These are phyloP conservation scores for Aspergillus aculeatinus DNA, from an alignment of 2,329 filamentous ascomycete species.

Conservation along the genomic window DNA sequence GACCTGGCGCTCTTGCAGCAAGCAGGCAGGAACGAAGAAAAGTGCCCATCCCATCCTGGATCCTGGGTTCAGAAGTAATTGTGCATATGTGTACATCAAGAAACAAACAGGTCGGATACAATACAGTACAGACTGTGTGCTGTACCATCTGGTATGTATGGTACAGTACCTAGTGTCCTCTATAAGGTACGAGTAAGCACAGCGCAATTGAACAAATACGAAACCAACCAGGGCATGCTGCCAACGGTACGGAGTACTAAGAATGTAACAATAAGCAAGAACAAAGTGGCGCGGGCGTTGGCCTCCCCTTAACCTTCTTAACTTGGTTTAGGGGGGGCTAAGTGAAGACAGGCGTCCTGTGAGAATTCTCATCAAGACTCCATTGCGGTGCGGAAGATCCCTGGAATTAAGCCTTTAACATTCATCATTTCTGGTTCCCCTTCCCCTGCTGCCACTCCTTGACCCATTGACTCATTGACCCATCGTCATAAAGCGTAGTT, in stretches of 20 bases:
- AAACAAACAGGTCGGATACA: not conserved
- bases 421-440: not conserved
- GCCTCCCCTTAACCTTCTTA: constrained; percentile 13
- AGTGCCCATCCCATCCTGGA: no score
- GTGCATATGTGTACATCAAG: not conserved
- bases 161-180: not conserved
- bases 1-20: not conserved
- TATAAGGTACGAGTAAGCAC: no score
- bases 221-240: not conserved
- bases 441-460: not conserved
- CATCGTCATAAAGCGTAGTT: constrained; percentile 4
- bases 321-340: not conserved
- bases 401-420: constrained; percentile 19
- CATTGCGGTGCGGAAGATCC: constrained; percentile 14
- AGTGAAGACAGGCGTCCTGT: not conserved
- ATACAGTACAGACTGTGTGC: no score
- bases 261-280: constrained; percentile 5
- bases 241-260: no score
- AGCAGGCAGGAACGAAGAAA: not conserved
- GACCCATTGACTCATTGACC: not conserved
- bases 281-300: constrained; percentile 13
- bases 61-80: no score
- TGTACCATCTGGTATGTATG: not conserved
- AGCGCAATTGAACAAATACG: no score
- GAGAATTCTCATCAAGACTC: constrained; percentile 5